phyloP scores from a whole-genome alignment of 805 yeast species.

The Cyberlindnera lachancei region DNA sequence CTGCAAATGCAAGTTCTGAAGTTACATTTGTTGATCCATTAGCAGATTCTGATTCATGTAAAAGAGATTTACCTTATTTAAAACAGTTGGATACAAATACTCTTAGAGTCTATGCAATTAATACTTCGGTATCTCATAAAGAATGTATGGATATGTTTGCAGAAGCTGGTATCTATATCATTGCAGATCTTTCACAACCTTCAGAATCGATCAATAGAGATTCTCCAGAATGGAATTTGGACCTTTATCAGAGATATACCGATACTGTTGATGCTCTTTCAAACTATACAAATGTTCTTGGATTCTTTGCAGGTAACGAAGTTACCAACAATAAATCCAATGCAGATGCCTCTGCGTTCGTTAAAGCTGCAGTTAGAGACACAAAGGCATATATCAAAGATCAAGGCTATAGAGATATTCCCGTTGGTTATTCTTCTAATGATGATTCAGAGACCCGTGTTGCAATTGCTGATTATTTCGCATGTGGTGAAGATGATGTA shows the following conservation, averaged over 20 bases:
- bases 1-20: constrained; percentile 34
- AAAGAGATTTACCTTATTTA: constrained; percentile 66
- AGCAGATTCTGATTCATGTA: constrained; percentile 53
- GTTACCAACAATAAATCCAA: constrained; percentile 67
- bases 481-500: constrained; percentile 57
- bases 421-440: constrained; percentile 85
- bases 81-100: constrained; percentile 55
- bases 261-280: constrained; percentile 66
- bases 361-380: constrained; percentile 87
- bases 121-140: constrained; percentile 58
- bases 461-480: constrained; percentile 69
- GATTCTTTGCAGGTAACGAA: constrained; percentile 91
- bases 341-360: constrained; percentile 76
- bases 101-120: constrained; percentile 71
- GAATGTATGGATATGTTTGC: constrained; percentile 60
- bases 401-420: constrained; percentile 61
- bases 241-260: constrained; percentile 64
- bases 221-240: constrained; percentile 63
- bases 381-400: constrained; percentile 60
- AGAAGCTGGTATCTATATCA: constrained; percentile 78
- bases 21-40: constrained; percentile 53
- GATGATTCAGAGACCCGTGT: constrained; percentile 70
- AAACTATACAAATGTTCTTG: constrained; percentile 67
- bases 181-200: constrained; percentile 80
- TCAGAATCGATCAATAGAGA: constrained; percentile 60